phyloP scores from a whole-genome alignment of 257 asterid genomes.

The Orobanche coerulescens region DNA sequence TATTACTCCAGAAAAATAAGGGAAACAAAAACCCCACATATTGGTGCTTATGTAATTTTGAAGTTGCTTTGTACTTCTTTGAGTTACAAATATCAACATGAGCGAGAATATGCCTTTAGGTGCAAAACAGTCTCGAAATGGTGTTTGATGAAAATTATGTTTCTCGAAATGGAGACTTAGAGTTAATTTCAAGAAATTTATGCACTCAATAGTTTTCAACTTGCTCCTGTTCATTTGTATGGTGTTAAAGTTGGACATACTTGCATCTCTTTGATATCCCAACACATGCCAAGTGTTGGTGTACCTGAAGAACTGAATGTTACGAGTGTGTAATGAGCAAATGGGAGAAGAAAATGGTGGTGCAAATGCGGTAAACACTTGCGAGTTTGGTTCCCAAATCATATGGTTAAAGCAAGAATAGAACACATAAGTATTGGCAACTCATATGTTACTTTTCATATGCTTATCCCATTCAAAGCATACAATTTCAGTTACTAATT shows the following conservation, averaged over 20 bases:
- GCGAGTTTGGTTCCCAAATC: not conserved
- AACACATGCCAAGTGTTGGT: too few species aligned
- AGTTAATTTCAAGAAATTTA: not conserved
- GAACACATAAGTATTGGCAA: not conserved
- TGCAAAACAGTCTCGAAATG: too few species aligned
- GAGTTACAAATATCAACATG: not conserved
- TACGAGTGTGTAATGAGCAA: conserved; percentile 8
- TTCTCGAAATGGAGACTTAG: conserved; percentile 3
- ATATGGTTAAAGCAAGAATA: not conserved
- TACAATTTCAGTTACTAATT: not conserved
- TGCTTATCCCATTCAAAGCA: conserved; percentile 1
- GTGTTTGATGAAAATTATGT: too few species aligned
- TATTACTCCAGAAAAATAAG: not conserved
- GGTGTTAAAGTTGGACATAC: not conserved
- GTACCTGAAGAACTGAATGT: not conserved
- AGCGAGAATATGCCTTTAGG: not conserved
- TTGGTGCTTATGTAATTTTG: not conserved
- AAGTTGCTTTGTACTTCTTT: not conserved
- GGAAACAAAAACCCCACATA: not conserved
- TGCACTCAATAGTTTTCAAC: not conserved
- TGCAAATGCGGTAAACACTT: not conserved
- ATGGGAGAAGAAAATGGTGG: not conserved
- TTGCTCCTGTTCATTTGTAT: not conserved
- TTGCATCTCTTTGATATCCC: not conserved
- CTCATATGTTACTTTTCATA: not conserved